Base-by-base conservation (phyloP, 306 rosid species). In the Acacia melanoxylon region DNA sequence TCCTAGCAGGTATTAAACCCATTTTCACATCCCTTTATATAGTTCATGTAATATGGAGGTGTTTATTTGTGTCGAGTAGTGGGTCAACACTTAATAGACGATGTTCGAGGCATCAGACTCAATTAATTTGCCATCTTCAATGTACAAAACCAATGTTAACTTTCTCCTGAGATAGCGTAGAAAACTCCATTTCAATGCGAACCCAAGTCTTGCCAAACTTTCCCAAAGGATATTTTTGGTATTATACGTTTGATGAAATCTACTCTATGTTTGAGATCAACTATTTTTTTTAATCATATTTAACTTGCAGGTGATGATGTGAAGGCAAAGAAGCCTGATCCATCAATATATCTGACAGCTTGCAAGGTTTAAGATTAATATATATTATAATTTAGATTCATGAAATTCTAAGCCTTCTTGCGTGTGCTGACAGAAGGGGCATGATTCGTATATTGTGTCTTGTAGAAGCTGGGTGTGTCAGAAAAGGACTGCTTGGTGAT, bases 271-370 rank as follows among this genome's bases (percentile, higher is more conserved):
- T 58, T 46, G 6, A 66, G 56, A 72, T 72, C 16, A 68, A 59
- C 69, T 74, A 51, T 56, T 10, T 68, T 80, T 27, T 29, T 12
- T 11, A 25, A 11, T 27, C 68, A 25, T 62, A 12, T 62, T 25
- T 13, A 62, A 62, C 19, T 62, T 88, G 67, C 86, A 95, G 99
- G 98, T 63, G 98, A 95, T 85, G 99, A 95, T 87, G 98, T 95
- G 82, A 95, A 93, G 86, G 91, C 87, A 86, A 95, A 95, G 90
- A 95, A 95, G 84, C 99, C 99, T 10, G 94, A 93, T 81, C 98
- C 99, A 33, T 90, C 94, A 82, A 95, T 95, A 81, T 95, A 95
- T 84, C 19, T 89, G 84, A 78, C 94, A 74, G 98, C 99, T 84
- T 84, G 91, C 52, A 88, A 95, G 93, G 98, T 88, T 69, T 62